Base-by-base conservation (phyloP, 805 yeast genomes). In the Saccharomycopsis olivae region DNA sequence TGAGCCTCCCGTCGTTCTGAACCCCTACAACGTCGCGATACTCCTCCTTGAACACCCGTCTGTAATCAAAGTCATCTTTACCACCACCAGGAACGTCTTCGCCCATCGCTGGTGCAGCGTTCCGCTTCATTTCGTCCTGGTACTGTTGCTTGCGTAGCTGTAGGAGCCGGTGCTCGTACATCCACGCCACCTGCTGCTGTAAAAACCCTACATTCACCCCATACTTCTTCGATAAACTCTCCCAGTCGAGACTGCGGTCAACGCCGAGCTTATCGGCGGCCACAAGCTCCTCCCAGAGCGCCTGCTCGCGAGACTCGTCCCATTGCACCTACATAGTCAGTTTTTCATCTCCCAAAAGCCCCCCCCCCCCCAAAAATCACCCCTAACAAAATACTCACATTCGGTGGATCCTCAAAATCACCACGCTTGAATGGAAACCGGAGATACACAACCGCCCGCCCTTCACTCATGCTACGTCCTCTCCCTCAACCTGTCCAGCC, bases 131-230 rank as follows among this genome's bases (percentile, higher is more conserved):
- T 6, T 30, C 14, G 16, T 28, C 6, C n/a, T n/a, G 6, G 14
- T 17, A 31, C 5, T 20, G 18, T 19, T 16, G 5, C 15, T 20
- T 19, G 27, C n/a, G 30, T 15, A 61, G 53, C 27, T 53, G 53
- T 28, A 54, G 53, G 34, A 63, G 51, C 43, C 62, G 65, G 33
- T 56, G 59, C 42, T 61, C 64, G 38, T 63, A 63, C 3, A 62
- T 52, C 66, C 67, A 61, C 2, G 62, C 62, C 1, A 65, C 64
- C 43, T 63, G 67, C 47, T 63, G 66, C 10, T 61, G 50, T 51
- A 10, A 61, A 49, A 44, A 44, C 17, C 16, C 33, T 1, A 31
- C 9, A 19, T 37, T 19, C 4, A 23, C 40, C 13, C 57, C 51
- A 41, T 67, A 59, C 23, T 53, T 51, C 15, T 48, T 48, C 2